Evolutionary conservation across 208 protist species (phyloP).

Genomic region (Herpetomonas samuelpessoai): DNA sequence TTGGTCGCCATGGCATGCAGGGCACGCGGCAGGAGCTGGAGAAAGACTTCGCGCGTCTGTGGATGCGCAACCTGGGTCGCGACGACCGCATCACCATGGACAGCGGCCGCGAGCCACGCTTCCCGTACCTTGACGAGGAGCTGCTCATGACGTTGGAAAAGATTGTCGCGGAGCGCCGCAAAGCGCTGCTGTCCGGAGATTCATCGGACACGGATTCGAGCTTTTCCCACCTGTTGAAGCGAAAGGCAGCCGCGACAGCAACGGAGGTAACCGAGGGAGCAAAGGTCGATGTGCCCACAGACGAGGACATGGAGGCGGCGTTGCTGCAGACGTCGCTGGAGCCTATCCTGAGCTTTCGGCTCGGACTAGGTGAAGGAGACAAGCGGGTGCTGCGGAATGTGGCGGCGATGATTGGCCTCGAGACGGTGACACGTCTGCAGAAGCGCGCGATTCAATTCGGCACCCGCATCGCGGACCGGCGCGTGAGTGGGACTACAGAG

Average conservation of each 20-base stretch:
- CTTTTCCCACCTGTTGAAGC: background rate
- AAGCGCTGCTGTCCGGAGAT: slow-evolving; percentile 1
- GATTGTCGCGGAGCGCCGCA: slow-evolving; percentile 57
- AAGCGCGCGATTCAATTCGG: slow-evolving; percentile 98
- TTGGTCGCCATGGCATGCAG: slow-evolving; percentile 48
- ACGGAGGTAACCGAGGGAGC: background rate
- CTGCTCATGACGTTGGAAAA: slow-evolving; percentile 71
- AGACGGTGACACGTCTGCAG: slow-evolving; percentile 65
- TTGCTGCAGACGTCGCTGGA: slow-evolving; percentile 18
- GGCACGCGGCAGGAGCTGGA: slow-evolving; percentile 82
- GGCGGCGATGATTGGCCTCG: slow-evolving; percentile 83
- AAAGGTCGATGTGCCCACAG: background rate
- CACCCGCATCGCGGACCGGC: slow-evolving; percentile 90
- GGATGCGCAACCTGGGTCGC: slow-evolving; percentile 93
- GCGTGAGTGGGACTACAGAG: slow-evolving; percentile 30
- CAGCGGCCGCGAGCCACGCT: slow-evolving; percentile 90
- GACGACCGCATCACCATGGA: slow-evolving; percentile 94
- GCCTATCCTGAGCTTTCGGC: slow-evolving; percentile 62
- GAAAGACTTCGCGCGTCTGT: slow-evolving; percentile 90
- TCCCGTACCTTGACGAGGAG: slow-evolving; percentile 94
- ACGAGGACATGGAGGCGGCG: background rate
- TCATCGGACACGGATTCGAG: background rate
- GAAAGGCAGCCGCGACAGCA: slow-evolving; percentile 14
- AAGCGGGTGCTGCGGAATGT: slow-evolving; percentile 89
- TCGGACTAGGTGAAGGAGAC: slow-evolving; percentile 85